Base-by-base conservation (phyloP, 371 early-diverging fungal genomes). In the Capniomyces stellatus region DNA sequence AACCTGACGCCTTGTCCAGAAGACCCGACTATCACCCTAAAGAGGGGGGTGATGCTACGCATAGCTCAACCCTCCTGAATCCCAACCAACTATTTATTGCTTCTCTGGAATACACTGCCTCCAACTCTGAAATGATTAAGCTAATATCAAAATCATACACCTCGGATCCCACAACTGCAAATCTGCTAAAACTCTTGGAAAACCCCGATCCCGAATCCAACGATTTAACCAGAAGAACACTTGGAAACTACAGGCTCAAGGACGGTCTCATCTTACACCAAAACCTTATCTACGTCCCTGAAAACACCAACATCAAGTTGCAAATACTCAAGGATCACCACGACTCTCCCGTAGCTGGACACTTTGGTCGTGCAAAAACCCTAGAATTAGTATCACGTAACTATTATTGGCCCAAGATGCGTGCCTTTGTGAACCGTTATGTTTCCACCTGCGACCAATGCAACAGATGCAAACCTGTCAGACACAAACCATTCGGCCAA, bases 1-100 rank as follows among this genome's bases (percentile, higher is more conserved):
- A 54, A 28, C 66, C 75, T 0, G 71, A 77, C 64, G 71, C 72
- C 3, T 58, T 77, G 1, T 71, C 72, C 28, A 66, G 69, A 3
- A 49, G 49, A 27, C 25, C n/a, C n/a, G 28, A 27, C 28, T 44
- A 44, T 44, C 46, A 27, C 46, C 22, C 60, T 61, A 25, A 29
- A 57, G 46, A 28, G 24, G 51, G 57, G 58, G 50, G 43, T 49
- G 23, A 57, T 52, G 8, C 49, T 49, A 19, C 54, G 40, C 41
- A 49, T 52, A 1, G 27, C 55, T 21, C 44, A 46, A 29, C 35
- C 13, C 29, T 47, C 44, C 25, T 46, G 57, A 25, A 1, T 40
- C 24, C 49, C 8, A 4, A 4, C 15, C 49, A 27, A 4, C 25
- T 49, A 3, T 3, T 49, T 49, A 27, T 49, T 27, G 49, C 28